Evolutionary conservation across 371 early-diverging fungal species (phyloP), one percentile per base, ranked within the genome.

Genomic region (Mucor circinelloides): DNA sequence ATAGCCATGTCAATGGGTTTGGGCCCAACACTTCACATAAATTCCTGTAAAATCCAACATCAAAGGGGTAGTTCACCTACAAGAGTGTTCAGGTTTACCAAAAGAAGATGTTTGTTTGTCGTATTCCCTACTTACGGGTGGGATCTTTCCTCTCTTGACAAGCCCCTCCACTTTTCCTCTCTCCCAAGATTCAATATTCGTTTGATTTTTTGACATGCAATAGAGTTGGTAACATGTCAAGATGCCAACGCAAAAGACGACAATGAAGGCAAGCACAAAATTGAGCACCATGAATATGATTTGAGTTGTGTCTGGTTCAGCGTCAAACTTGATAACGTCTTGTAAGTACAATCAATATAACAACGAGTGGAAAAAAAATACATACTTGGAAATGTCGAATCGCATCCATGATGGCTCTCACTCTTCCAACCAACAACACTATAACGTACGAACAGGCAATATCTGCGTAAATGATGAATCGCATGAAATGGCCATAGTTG

Each of bases 141-240:
- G 76, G 46, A 90, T 84, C 70, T 90, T 86, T 44, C 87, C 90
- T 63, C 81, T 75, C 60, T 84, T 82, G 42, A 92, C 85, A 64
- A 94, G 82, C 31, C 77, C 87, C 17, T 88, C 91, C 44, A 95
- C 96, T 79, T 93, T 95, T 68, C 88, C 88, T 75, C 92, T 94
- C 59, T 89, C 89, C 84, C 84, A 87, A 21, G 79, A 81, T 66
- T 99, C 99, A 64, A 99, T 96, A 13, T 97, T 97, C 0, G 98
- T 98, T 21, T 95, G 95, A 81, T 99, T 99, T 65, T 74, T 79
- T 2, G 81, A 69, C 36, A 94, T 67, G 73, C 96, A 92, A 70
- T 92, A 94, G 27, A 93, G 63, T 70, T 98, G 98, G 80, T 91
- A 98, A 23, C 87, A 63, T 21, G 89, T 83, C 50, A 99, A 85